Evolutionary conservation across 306 rosid genomes (phyloP).

Genomic region (Cicer arietinum): DNA sequence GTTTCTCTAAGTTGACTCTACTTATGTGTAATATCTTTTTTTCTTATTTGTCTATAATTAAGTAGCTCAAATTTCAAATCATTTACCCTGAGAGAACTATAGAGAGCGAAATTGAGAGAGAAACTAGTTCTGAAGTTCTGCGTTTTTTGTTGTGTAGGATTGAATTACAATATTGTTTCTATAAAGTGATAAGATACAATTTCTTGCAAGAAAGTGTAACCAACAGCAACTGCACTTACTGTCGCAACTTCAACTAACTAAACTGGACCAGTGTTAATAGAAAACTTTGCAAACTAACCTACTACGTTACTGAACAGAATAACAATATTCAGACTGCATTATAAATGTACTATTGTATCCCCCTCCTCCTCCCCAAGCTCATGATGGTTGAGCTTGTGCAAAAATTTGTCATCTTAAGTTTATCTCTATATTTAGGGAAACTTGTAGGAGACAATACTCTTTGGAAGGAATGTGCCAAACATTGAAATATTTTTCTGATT

Average conservation of each 20-base stretch:
- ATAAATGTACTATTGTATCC: neutral
- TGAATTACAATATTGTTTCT: neutral
- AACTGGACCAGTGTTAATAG: neutral
- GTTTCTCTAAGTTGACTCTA: conserved; percentile 31
- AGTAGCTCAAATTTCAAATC: neutral
- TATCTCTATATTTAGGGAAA: neutral
- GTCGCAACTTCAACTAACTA: neutral
- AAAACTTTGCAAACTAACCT: neutral
- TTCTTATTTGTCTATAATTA: conserved; percentile 11
- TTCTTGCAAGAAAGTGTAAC: neutral
- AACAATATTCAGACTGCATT: neutral
- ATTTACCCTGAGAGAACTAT: neutral
- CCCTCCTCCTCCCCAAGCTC: neutral
- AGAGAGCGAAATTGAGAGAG: neutral
- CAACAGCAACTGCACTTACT: neutral
- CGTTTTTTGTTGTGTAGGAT: neutral
- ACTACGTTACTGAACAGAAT: neutral
- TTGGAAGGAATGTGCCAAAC: neutral
- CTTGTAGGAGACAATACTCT: neutral
- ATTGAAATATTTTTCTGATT: neutral
- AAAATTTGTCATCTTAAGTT: neutral
- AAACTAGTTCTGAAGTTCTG: neutral
- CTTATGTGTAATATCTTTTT: conserved; percentile 2
- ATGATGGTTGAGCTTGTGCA: neutral
- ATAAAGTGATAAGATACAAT: neutral